Conservation (phyloP, 2,329 filamentous ascomycete species). For the Talaromyces sp. region DNA sequence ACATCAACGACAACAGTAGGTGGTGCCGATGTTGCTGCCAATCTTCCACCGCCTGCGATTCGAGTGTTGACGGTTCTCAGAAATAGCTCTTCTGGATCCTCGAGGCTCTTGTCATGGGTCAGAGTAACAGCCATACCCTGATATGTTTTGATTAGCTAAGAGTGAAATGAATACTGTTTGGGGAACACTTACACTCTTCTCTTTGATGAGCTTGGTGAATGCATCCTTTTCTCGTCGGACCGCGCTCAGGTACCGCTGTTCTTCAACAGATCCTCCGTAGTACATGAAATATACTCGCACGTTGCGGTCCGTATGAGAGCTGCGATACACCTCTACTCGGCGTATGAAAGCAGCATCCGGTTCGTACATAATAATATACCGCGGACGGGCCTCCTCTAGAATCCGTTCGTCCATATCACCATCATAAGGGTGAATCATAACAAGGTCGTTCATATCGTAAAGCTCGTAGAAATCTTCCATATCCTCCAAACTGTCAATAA, state of each 20-base stretch:
- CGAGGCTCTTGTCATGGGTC: constrained; percentile 64
- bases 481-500: constrained; percentile 74
- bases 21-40: constrained; percentile 77
- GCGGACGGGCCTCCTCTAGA: constrained; percentile 87
- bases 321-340: constrained; percentile 90
- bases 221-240: constrained; percentile 95
- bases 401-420: constrained; percentile 94
- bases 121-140: constrained; percentile 82
- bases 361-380: constrained; percentile 98
- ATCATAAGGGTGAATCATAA: constrained; percentile 89
- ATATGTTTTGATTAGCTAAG: constrained; percentile 12
- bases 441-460: constrained; percentile 82
- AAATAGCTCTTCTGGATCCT: constrained; percentile 86
- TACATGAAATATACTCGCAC: constrained; percentile 96
- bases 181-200: constrained; percentile 60
- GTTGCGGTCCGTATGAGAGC: constrained; percentile 82
- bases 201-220: constrained; percentile 90
- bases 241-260: constrained; percentile 83
- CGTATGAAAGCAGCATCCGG: constrained; percentile 92
- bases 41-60: constrained; percentile 85
- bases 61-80: constrained; percentile 93
- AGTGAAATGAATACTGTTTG: background rate
- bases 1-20: constrained; percentile 92
- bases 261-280: constrained; percentile 90
- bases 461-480: constrained; percentile 91